Evolutionary conservation across 352 stramenopile genomes (phyloP), one percentile per base, ranked within the genome.

Genomic region (Phytophthora pini): DNA sequence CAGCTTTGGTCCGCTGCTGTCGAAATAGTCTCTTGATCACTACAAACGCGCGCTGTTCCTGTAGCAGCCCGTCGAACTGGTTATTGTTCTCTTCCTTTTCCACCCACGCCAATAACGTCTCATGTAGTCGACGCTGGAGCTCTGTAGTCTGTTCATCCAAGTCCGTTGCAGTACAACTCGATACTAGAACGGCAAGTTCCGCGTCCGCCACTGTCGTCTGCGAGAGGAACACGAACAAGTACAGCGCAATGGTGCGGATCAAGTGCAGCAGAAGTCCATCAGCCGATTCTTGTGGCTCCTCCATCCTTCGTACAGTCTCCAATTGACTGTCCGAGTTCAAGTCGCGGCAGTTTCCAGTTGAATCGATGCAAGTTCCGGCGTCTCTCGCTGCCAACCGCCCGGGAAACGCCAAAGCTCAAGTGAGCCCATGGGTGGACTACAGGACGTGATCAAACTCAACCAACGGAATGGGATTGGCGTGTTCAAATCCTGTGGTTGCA

Each of bases 1-100:
- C 52, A 22, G 65, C 38, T 34, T 82, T 68, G 5, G 73, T 47
- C 24, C 71, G 70, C 43, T 87, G 74, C 27, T 79, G 61, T n/a
- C 78, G 75, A 29, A 92, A 90, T 22, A 88, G 54, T 36, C 61
- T 68, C 45, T 84, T 78, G 20, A 92, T 76, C 15, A 74, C 65
- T 17, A 78, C 48, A 53, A 89, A 88, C 4, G 74, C 70, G 32
- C 65, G 61, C 32, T 87, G 74, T 32, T 91, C 82, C 8, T 80
- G 80, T 48, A 89, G 55, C 29, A 89, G 51, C 12, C 74, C 82
- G 27, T 91, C 80, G 34, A 89, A 87, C 38, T 88, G 80, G 68
- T 88, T 86, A 58, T 71, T 84, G 6, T 60, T 71, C 46, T 87
- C 65, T 44, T 91, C 80, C 29, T 41, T 67, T 27, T 82, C 50